Evolutionary conservation across 2,329 filamentous ascomycete genomes (phyloP).

Genomic region (Ceratocystis cacaofunesta): DNA sequence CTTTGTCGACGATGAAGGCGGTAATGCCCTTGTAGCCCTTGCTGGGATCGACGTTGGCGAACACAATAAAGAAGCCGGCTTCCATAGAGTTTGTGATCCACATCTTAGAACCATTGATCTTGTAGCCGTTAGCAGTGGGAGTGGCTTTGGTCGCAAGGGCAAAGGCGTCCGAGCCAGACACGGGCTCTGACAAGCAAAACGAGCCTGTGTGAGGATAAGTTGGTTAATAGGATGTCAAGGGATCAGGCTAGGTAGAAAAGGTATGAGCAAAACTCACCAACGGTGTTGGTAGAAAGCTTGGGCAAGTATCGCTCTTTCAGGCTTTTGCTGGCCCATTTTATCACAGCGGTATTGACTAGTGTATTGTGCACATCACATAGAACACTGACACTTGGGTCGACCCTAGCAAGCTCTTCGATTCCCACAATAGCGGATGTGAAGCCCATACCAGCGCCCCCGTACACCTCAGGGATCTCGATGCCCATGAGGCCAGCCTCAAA

Average conservation of each 20-base stretch:
- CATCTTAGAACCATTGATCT: constrained; percentile 89
- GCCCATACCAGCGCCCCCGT: constrained; percentile 94
- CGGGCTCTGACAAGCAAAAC: constrained; percentile 85
- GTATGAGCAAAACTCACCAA: constrained; percentile 31
- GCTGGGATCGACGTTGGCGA: constrained; percentile 82
- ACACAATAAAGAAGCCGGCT: constrained; percentile 90
- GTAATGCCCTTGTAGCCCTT: constrained; percentile 96
- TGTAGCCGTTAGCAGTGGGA: constrained; percentile 70
- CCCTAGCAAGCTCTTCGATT: constrained; percentile 88
- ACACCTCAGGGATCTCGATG: constrained; percentile 94
- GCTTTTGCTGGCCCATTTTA: constrained; percentile 67
- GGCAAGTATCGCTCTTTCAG: constrained; percentile 79
- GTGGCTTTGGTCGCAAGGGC: constrained; percentile 82
- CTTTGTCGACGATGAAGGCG: constrained; percentile 89
- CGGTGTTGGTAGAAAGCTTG: constrained; percentile 74
- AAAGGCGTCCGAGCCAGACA: constrained; percentile 89
- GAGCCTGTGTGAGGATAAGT: constrained; percentile 33
- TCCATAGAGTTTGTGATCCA: constrained; percentile 99
- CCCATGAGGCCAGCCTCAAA: constrained; percentile 98
- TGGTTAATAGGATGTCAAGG: background rate
- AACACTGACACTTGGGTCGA: constrained; percentile 89
- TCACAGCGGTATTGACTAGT: constrained; percentile 79
- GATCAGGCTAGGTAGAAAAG: background rate
- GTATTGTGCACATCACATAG: constrained; percentile 97
- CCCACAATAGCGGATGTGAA: constrained; percentile 92